Evolutionary conservation across 768 basidiomycete species (phyloP).

Genomic region (Termitomyces sp.): DNA sequence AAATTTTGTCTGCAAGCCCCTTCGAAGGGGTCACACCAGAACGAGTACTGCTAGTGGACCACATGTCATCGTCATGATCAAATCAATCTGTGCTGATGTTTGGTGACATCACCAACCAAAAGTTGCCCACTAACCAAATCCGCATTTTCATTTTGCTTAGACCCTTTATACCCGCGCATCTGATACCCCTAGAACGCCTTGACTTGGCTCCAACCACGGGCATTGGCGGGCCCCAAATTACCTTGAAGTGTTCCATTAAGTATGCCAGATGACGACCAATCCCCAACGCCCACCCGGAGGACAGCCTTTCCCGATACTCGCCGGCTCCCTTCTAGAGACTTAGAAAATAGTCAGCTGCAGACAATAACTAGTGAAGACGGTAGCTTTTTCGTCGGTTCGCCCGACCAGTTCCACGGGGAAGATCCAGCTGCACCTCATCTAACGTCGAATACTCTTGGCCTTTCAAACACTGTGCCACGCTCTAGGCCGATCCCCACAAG

Average conservation of each 20-base stretch:
- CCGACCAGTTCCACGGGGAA: conserved; percentile 15
- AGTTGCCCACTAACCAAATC: too few species aligned
- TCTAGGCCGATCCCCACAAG: conserved; percentile 13
- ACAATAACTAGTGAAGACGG: neutral
- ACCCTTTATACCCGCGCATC: neutral
- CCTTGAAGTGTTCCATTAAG: neutral
- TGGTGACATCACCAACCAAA: too few species aligned
- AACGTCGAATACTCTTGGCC: neutral
- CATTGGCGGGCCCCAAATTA: neutral
- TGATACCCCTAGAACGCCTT: neutral
- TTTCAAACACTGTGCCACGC: conserved; percentile 8
- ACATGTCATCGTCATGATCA: too few species aligned
- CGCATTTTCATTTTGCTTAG: too few species aligned
- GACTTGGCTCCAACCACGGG: neutral
- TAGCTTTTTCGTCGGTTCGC: conserved; percentile 21
- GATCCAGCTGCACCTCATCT: conserved; percentile 2
- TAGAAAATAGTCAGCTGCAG: neutral
- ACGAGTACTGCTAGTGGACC: too few species aligned
- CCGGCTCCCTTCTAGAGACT: neutral
- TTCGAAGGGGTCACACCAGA: too few species aligned
- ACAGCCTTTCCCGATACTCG: neutral
- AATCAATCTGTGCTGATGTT: too few species aligned
- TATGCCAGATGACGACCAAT: conserved; percentile 5
- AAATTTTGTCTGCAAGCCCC: too few species aligned
- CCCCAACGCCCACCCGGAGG: conserved; percentile 4